These are phyloP conservation scores for Plasmodium berghei DNA, from an alignment of 169 alveolate genomes.

Conservation along the genomic window DNA sequence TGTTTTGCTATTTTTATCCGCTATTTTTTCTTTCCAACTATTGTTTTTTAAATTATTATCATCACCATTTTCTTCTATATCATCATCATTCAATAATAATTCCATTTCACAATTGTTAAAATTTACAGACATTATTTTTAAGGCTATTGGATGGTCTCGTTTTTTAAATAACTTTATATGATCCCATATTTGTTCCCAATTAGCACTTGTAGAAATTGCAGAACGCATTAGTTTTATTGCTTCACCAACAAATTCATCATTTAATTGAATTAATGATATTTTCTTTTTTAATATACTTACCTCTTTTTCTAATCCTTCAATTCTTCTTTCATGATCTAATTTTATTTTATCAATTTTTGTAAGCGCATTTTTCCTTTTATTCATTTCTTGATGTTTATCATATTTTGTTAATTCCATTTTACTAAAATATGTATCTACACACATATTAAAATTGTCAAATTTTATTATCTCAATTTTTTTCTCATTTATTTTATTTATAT, in stretches of 20 bases:
- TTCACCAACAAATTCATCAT: constrained; percentile 88
- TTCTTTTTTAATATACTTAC: constrained; percentile 85
- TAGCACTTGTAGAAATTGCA: constrained; percentile 89
- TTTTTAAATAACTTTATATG: constrained; percentile 91
- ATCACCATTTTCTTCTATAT: constrained; percentile 66
- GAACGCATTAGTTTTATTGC: constrained; percentile 84
- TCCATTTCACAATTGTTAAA: constrained; percentile 84
- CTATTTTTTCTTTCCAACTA: background rate
- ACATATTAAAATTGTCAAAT: constrained; percentile 46
- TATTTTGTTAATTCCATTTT: constrained; percentile 63
- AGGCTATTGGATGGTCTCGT: constrained; percentile 91
- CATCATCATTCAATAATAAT: constrained; percentile 77
- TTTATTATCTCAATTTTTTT: constrained; percentile 23
- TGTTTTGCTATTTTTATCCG: constrained; percentile 36
- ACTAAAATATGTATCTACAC: constrained; percentile 72
- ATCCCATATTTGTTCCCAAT: constrained; percentile 93
- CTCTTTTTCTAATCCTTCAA: constrained; percentile 79
- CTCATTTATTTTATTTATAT: constrained; percentile 37
- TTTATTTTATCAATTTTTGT: constrained; percentile 90
- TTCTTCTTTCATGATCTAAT: constrained; percentile 92
- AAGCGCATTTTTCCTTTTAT: constrained; percentile 54
- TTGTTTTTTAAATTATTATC: constrained; percentile 6
- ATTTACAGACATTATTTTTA: constrained; percentile 87
- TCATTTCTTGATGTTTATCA: constrained; percentile 71
- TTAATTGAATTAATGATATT: constrained; percentile 84